Evolutionary conservation across 2,329 filamentous ascomycete genomes (phyloP).

Genomic region (Colletotrichum nymphaeae): DNA sequence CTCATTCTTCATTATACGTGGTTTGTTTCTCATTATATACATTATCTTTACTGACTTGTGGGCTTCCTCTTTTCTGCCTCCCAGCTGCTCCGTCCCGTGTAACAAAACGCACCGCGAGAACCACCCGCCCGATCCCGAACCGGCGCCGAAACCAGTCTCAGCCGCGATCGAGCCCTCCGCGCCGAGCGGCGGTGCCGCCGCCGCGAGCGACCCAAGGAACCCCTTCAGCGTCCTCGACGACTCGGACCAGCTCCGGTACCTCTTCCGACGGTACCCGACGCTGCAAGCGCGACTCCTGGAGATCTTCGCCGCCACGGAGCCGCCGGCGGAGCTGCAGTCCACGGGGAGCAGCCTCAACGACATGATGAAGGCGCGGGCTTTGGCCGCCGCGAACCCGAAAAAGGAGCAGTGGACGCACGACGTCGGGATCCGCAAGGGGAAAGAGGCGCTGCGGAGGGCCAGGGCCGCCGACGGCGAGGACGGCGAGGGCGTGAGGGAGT

Average conservation of each 20-base stretch:
- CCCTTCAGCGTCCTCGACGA: constrained; percentile 65
- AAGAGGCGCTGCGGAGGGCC: constrained; percentile 63
- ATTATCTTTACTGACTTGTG: constrained; percentile 28
- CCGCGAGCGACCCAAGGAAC: constrained; percentile 43
- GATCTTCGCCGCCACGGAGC: constrained; percentile 63
- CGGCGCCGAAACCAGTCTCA: constrained; percentile 40
- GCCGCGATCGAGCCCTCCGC: constrained; percentile 43
- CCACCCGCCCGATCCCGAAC: constrained; percentile 55
- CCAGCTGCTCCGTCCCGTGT: constrained; percentile 70
- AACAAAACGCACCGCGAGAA: constrained; percentile 63
- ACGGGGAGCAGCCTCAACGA: constrained; percentile 34
- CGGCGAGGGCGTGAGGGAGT: constrained; percentile 71
- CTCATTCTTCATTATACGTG: neutral
- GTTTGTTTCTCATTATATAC: constrained; percentile 15
- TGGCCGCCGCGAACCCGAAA: constrained; percentile 40
- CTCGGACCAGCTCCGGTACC: constrained; percentile 59
- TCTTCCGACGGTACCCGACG: constrained; percentile 65
- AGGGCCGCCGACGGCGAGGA: constrained; percentile 62
- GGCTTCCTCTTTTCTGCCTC: neutral
- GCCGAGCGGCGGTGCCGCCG: constrained; percentile 8
- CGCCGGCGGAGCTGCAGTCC: constrained; percentile 45
- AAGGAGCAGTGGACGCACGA: constrained; percentile 67
- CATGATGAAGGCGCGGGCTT: constrained; percentile 34
- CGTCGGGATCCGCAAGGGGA: constrained; percentile 66
- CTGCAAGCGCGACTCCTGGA: constrained; percentile 58